Percentiles rank a stretch among this genome's conserved stretches.
These are phyloP conservation scores for Colletotrichum sp. DNA, from an alignment of 2,329 filamentous ascomycete species.

Conservation along the genomic window DNA sequence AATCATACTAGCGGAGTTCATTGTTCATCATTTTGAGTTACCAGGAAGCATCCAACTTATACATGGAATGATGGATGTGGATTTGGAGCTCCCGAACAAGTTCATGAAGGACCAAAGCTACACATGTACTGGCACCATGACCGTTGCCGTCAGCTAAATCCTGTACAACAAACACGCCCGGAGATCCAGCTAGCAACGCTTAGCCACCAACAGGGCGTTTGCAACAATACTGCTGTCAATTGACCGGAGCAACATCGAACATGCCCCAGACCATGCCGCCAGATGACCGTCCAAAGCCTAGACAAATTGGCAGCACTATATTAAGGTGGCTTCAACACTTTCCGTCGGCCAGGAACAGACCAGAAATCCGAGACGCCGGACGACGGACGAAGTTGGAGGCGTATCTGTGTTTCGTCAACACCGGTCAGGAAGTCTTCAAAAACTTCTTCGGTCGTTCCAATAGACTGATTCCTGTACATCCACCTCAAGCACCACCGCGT, in stretches of 20 bases:
- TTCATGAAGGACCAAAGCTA: accelerated
- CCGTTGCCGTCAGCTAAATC: accelerated
- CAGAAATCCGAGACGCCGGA: too few species aligned
- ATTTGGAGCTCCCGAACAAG: too few species aligned
- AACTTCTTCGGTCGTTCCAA: not conserved
- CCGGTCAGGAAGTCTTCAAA: accelerated
- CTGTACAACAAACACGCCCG: accelerated
- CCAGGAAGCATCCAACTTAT: not conserved
- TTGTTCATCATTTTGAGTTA: too few species aligned
- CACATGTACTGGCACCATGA: accelerated
- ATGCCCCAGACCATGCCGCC: accelerated
- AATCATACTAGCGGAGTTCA: too few species aligned
- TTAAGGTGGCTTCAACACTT: accelerated
- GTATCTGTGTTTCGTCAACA: accelerated
- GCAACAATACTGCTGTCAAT: not conserved
- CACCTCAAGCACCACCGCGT: not conserved
- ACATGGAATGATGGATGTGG: accelerated
- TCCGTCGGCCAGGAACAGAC: accelerated
- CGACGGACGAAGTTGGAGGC: accelerated
- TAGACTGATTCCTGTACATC: not conserved
- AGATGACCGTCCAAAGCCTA: not conserved
- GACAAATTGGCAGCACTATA: accelerated
- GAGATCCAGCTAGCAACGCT: not conserved
- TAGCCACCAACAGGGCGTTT: not conserved
- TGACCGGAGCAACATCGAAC: accelerated